A percentile compares a stretch with the other conserved stretches of the same genome.
Conservation (phyloP, 2,329 filamentous ascomycete species). For the Chaetomium sp. region DNA sequence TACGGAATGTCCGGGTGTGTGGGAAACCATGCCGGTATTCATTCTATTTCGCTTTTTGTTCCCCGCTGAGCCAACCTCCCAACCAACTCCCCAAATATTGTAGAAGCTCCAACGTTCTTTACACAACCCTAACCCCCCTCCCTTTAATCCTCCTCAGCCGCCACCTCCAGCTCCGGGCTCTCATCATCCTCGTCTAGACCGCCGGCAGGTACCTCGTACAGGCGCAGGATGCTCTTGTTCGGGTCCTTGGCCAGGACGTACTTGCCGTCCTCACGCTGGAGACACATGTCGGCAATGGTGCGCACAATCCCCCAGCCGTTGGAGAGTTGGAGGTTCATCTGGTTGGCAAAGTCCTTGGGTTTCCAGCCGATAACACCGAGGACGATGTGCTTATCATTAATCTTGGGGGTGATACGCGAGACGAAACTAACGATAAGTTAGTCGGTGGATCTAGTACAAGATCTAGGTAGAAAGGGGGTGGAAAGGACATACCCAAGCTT, state of each 20-base stretch:
- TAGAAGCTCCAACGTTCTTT: background rate
- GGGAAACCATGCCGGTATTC: background rate
- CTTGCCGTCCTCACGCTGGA: constrained; percentile 71
- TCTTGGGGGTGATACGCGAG: constrained; percentile 86
- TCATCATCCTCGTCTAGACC: constrained; percentile 91
- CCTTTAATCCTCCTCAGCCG: constrained; percentile 39
- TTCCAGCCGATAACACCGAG: constrained; percentile 97
- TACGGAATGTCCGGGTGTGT: too few species aligned
- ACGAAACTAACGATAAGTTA: constrained; percentile 62
- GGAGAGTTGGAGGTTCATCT: constrained; percentile 96
- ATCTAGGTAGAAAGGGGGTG: background rate
- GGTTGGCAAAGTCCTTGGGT: constrained; percentile 88
- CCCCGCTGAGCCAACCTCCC: background rate
- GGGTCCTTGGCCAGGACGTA: constrained; percentile 84
- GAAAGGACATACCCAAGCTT: constrained; percentile 73
- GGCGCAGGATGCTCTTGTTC: constrained; percentile 88
- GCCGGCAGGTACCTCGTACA: constrained; percentile 83
- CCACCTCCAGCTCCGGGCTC: constrained; percentile 46
- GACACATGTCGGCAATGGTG: constrained; percentile 92
- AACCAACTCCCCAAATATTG: background rate
- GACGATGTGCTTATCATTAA: constrained; percentile 88
- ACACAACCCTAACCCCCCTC: background rate
- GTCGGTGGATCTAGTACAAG: constrained; percentile 22
- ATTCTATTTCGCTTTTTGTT: constrained; percentile 5
- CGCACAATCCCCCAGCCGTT: constrained; percentile 99